Evolutionary conservation across 441 rosid genomes (phyloP).

Genomic region (Jatropha multifida): DNA sequence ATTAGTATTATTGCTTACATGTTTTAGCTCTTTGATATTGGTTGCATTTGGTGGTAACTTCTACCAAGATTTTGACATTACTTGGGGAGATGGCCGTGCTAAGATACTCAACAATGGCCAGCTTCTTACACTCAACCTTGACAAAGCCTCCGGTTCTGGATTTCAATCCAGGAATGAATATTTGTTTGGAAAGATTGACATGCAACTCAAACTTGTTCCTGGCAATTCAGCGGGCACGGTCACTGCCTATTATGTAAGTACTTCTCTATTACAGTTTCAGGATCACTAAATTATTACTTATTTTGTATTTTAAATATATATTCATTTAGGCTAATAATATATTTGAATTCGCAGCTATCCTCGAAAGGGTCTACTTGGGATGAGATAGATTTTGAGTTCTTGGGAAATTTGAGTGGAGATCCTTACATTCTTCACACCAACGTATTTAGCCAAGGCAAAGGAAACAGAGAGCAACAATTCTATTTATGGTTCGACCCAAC

Average conservation of each 20-base stretch:
- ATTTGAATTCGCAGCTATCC: constrained; percentile 33
- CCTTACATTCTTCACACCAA: constrained; percentile 56
- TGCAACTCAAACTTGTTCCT: constrained; percentile 63
- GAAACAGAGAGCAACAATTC: constrained; percentile 58
- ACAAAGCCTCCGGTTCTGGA: constrained; percentile 57
- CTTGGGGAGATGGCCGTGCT: constrained; percentile 38
- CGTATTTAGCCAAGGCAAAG: constrained; percentile 42
- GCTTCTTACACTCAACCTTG: constrained; percentile 33
- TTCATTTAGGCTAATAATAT: neutral
- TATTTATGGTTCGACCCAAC: constrained; percentile 58
- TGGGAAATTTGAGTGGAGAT: constrained; percentile 57
- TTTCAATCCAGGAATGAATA: constrained; percentile 52
- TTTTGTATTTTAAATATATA: no score
- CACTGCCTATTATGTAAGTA: constrained; percentile 53
- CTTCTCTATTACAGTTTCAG: neutral
- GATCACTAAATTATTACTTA: no score
- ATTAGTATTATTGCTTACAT: no score
- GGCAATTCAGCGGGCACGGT: constrained; percentile 69
- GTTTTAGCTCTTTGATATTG: no score
- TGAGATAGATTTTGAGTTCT: constrained; percentile 67
- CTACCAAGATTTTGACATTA: constrained; percentile 28
- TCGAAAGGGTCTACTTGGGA: constrained; percentile 61
- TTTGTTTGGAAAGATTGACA: constrained; percentile 48
- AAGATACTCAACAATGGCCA: constrained; percentile 27
- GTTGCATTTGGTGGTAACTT: constrained; percentile 8